Evolutionary conservation across 1,284 basidiomycete genomes (phyloP).

Genomic region (Ganoderma resinaceum): DNA sequence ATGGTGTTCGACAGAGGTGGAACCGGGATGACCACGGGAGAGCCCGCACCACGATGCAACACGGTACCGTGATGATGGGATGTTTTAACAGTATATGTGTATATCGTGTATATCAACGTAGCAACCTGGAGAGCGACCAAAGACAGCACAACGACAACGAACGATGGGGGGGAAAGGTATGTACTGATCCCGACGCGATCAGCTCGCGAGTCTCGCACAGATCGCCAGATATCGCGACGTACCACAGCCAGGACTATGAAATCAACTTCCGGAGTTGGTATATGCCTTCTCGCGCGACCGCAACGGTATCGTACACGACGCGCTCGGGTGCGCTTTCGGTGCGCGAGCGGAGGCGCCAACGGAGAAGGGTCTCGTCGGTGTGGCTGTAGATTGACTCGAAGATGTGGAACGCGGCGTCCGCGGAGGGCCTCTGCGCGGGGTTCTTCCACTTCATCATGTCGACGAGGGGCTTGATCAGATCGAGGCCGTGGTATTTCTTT

Average conservation of each 20-base stretch:
- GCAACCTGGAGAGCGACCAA: not conserved
- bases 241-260: not conserved
- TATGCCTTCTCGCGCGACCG: not conserved
- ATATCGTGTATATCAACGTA: not conserved
- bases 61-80: too few species aligned
- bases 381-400: not conserved
- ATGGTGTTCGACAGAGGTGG: too few species aligned
- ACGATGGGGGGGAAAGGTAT: too few species aligned
- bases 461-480: slow-evolving; percentile 20
- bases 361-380: not conserved
- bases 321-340: too few species aligned
- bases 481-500: slow-evolving; percentile 13
- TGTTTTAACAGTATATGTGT: not conserved
- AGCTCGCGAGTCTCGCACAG: not conserved
- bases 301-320: too few species aligned
- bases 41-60: too few species aligned
- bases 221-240: not conserved
- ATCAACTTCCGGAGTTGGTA: not conserved
- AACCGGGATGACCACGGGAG: too few species aligned
- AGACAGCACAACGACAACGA: not conserved
- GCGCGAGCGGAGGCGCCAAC: slow-evolving; percentile 1
- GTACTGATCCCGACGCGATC: not conserved
- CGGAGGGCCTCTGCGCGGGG: slow-evolving; percentile 13
- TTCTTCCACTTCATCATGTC: slow-evolving; percentile 16
- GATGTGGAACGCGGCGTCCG: not conserved